phyloP scores from a whole-genome alignment of 2,329 filamentous ascomycete genomes.

The Monosporascus sp. region DNA sequence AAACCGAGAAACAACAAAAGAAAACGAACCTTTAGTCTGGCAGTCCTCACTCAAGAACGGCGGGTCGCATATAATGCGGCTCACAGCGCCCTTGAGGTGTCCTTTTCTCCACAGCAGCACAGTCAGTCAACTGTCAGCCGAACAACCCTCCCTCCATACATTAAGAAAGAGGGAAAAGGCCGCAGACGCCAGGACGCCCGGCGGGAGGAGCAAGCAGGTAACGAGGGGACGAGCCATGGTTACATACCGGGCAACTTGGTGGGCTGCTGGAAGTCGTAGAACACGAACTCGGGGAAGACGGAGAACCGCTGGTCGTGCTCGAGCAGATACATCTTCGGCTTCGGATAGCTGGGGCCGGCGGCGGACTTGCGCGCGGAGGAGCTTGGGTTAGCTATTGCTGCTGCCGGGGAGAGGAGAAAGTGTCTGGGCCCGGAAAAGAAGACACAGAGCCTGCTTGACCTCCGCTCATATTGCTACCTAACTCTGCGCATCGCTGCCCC shows the following conservation, averaged over 20 bases:
- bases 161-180: neutral
- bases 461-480: too few relatives aligned
- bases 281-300: slow-evolving; percentile 68
- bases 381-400: neutral
- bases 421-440: too few relatives aligned
- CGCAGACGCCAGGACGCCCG: neutral
- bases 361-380: slow-evolving; percentile 7
- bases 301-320: slow-evolving; percentile 71
- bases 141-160: neutral
- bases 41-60: slow-evolving; percentile 77
- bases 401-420: too few relatives aligned
- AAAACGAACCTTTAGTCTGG: slow-evolving; percentile 62
- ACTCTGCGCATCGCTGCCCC: too few relatives aligned
- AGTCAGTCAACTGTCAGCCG: neutral
- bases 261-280: slow-evolving; percentile 69
- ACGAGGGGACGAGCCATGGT: neutral
- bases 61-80: slow-evolving; percentile 70
- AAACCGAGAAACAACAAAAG: neutral
- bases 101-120: slow-evolving; percentile 21
- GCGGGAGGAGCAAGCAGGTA: neutral
- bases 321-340: slow-evolving; percentile 59
- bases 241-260: slow-evolving; percentile 54
- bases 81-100: slow-evolving; percentile 56
- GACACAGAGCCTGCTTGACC: too few relatives aligned
- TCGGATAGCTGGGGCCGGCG: slow-evolving; percentile 24